Percentiles rank a stretch among this genome's conserved stretches.
phyloP scores from a whole-genome alignment of 176 grass and related monocot species.

The Panicum miliaceum region DNA sequence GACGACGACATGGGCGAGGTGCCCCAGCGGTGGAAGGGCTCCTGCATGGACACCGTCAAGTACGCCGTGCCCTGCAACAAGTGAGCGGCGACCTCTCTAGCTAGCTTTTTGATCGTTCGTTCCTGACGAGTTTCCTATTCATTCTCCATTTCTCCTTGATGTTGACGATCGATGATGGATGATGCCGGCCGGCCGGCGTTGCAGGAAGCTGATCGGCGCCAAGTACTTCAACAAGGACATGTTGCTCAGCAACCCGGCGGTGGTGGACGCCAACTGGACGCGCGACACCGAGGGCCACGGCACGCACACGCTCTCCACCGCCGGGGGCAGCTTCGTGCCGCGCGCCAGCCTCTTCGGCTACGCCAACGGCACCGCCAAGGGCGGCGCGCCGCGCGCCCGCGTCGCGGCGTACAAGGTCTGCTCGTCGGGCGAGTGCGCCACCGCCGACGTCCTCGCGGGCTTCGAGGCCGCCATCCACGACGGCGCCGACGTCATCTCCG shows the following conservation, averaged over 20 bases:
- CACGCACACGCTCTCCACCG: conserved; percentile 86
- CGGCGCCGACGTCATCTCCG: conserved; percentile 70
- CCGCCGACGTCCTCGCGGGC: conserved; percentile 63
- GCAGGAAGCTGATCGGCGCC: conserved; percentile 77
- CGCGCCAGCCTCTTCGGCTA: conserved; percentile 67
- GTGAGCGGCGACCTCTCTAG: background rate
- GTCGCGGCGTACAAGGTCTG: conserved; percentile 78
- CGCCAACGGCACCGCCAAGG: conserved; percentile 75
- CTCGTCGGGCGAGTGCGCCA: conserved; percentile 60
- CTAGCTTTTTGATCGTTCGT: too few relatives aligned
- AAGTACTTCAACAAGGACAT: conserved; percentile 62
- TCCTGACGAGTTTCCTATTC: too few relatives aligned
- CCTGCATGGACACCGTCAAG: conserved; percentile 54
- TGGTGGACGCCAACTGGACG: conserved; percentile 38
- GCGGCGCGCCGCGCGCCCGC: conserved; percentile 62
- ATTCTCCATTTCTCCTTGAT: too few relatives aligned
- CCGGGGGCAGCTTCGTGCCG: conserved; percentile 58
- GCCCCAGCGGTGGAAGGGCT: conserved; percentile 72
- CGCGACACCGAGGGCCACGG: conserved; percentile 81
- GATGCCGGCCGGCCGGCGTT: too few relatives aligned
- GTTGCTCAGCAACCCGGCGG: background rate
- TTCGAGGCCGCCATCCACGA: conserved; percentile 81
- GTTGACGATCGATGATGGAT: too few relatives aligned
- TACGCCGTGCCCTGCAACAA: conserved; percentile 69
- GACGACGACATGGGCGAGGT: conserved; percentile 56